These are phyloP conservation scores for Periglandula ipomoeae DNA, from an alignment of 2,329 filamentous ascomycete genomes.

Conservation along the genomic window DNA sequence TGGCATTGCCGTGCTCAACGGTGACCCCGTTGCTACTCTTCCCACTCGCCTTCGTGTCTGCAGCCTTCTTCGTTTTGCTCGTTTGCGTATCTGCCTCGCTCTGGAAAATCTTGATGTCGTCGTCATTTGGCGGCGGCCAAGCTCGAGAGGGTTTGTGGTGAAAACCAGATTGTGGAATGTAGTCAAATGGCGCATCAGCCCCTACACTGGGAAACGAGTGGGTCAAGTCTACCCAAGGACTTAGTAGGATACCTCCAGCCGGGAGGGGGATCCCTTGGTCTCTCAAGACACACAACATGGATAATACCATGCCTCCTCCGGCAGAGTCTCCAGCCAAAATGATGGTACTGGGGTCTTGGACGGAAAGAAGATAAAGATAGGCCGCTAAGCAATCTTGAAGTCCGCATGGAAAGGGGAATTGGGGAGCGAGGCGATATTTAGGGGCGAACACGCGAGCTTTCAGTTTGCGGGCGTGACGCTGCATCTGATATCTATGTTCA, in stretches of 20 bases:
- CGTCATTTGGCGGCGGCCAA: slow-evolving; percentile 87
- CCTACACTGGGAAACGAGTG: slow-evolving; percentile 92
- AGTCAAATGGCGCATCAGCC: slow-evolving; percentile 65
- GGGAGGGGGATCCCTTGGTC: slow-evolving; percentile 78
- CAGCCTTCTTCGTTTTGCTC: slow-evolving; percentile 12
- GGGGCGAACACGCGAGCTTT: slow-evolving; percentile 84
- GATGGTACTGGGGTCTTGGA: slow-evolving; percentile 72
- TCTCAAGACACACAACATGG: slow-evolving; percentile 68
- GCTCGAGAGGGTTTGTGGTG: slow-evolving; percentile 78
- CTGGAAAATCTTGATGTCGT: slow-evolving; percentile 53
- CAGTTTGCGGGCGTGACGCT: slow-evolving; percentile 87
- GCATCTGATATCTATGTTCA: slow-evolving; percentile 96
- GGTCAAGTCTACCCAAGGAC: slow-evolving; percentile 91
- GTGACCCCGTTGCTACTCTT: slow-evolving; percentile 25
- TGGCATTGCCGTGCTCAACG: slow-evolving; percentile 20
- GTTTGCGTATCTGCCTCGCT: slow-evolving; percentile 38
- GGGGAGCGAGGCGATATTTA: slow-evolving; percentile 77
- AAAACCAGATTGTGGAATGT: slow-evolving; percentile 81
- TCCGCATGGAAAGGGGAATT: slow-evolving; percentile 93
- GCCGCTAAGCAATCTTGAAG: slow-evolving; percentile 82
- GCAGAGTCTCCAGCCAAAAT: slow-evolving; percentile 88
- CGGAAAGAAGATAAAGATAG: slow-evolving; percentile 72
- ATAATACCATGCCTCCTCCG: slow-evolving; percentile 81
- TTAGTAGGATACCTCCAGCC: slow-evolving; percentile 82
- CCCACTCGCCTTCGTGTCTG: slow-evolving; percentile 11